phyloP scores from a whole-genome alignment of 2,329 filamentous ascomycete species.

The Escovopsis sp. region DNA sequence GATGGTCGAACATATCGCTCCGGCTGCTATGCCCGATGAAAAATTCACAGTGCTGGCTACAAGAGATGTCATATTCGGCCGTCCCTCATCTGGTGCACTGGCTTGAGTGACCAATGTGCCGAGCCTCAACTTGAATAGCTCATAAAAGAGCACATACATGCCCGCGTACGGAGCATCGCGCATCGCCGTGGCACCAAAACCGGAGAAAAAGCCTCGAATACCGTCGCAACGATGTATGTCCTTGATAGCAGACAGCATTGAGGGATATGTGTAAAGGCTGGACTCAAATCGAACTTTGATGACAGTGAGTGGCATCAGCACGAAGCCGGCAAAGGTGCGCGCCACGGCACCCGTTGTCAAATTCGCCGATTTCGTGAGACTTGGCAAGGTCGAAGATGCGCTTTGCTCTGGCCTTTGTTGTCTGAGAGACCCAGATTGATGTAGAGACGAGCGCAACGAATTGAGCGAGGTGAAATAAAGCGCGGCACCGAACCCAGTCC shows the following conservation, averaged over 20 bases:
- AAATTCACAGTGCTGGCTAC: slow-evolving; percentile 63
- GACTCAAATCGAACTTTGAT: slow-evolving; percentile 95
- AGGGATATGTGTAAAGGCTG: slow-evolving; percentile 69
- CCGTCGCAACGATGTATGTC: slow-evolving; percentile 67
- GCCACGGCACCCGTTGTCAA: slow-evolving; percentile 72
- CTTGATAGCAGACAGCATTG: slow-evolving; percentile 53
- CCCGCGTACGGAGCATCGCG: slow-evolving; percentile 95
- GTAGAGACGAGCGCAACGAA: slow-evolving; percentile 54
- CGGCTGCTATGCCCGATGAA: slow-evolving; percentile 64
- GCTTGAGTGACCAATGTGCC: slow-evolving; percentile 11
- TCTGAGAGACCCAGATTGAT: slow-evolving; percentile 12
- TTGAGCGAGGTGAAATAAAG: slow-evolving; percentile 90
- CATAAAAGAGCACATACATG: slow-evolving; percentile 87
- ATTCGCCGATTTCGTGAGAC: slow-evolving; percentile 72
- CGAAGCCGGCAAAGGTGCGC: slow-evolving; percentile 71
- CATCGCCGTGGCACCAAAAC: slow-evolving; percentile 85
- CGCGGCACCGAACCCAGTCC: slow-evolving; percentile 83
- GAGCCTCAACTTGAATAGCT: slow-evolving; percentile 59
- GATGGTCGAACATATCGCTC: slow-evolving; percentile 67
- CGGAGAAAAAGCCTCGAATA: slow-evolving; percentile 73
- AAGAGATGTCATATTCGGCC: slow-evolving; percentile 15
- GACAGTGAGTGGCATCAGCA: slow-evolving; percentile 91
- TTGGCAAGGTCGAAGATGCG: slow-evolving; percentile 59
- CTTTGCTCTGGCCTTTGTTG: slow-evolving; percentile 11
- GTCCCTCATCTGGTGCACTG: slow-evolving; percentile 5